A percentile compares a stretch with the other conserved stretches of the same genome.
Conservation (phyloP, 345 rosid genomes). For the Cardamine resedifolia region DNA sequence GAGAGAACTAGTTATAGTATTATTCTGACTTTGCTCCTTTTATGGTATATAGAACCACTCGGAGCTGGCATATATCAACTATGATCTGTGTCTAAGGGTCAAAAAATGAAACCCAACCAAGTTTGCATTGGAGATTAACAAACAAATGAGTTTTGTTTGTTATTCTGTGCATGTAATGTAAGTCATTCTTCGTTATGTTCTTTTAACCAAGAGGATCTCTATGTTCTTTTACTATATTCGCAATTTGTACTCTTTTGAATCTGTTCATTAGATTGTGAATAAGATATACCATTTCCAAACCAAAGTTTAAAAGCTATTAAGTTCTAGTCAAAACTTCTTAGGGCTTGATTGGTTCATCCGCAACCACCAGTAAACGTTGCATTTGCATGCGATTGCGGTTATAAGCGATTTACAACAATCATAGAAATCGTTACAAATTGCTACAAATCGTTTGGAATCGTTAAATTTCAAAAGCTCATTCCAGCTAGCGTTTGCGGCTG, state of each 20-base stretch:
- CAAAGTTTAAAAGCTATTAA: not conserved
- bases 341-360: no score
- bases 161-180: conserved; percentile 64
- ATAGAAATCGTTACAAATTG: no score
- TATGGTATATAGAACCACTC: conserved; percentile 63
- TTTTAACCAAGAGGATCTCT: not conserved
- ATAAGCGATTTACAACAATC: no score
- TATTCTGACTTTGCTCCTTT: conserved; percentile 24
- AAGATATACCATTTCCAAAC: not conserved
- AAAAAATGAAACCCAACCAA: conserved; percentile 56
- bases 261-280: not conserved
- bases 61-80: conserved; percentile 85
- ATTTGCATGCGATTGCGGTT: no score
- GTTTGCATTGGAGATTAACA: conserved; percentile 41
- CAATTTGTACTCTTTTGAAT: conserved; percentile 3
- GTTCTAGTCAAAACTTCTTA: not conserved
- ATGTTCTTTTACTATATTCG: not conserved
- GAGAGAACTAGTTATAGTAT: not conserved
- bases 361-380: no score
- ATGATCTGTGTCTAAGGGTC: conserved; percentile 80
- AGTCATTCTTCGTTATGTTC: conserved; percentile 1
- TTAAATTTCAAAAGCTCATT: no score
- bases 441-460: no score
- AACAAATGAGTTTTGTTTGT: not conserved
- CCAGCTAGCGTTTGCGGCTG: no score